Conservation (phyloP, 2,329 filamentous ascomycete genomes). For the Talaromyces marneffei region DNA sequence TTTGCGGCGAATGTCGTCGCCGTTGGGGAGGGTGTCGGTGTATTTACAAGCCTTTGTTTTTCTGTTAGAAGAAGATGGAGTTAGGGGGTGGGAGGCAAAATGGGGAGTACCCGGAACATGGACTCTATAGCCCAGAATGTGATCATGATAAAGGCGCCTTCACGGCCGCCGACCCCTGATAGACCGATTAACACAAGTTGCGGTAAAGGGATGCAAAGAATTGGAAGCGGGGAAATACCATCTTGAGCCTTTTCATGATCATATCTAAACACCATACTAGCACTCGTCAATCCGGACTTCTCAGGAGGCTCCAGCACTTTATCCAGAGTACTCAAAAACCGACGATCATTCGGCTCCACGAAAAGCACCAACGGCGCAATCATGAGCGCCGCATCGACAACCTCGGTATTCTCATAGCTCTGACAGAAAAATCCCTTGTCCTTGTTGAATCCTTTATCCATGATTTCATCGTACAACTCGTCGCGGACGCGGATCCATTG, state of each 20-base stretch:
- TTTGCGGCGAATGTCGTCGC: slow-evolving; percentile 29
- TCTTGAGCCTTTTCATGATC: slow-evolving; percentile 64
- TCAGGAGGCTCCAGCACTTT: slow-evolving; percentile 66
- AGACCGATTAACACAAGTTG: slow-evolving; percentile 13
- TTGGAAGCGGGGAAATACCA: slow-evolving; percentile 44
- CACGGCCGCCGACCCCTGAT: slow-evolving; percentile 63
- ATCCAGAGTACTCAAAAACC: slow-evolving; percentile 67
- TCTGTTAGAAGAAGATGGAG: slow-evolving; percentile 8
- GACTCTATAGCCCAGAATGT: slow-evolving; percentile 80
- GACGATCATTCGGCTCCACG: slow-evolving; percentile 68
- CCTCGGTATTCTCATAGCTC: slow-evolving; percentile 65
- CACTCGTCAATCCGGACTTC: slow-evolving; percentile 68
- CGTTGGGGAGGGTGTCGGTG: slow-evolving; percentile 27
- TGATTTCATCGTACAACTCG: slow-evolving; percentile 65
- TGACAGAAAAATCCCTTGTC: slow-evolving; percentile 66
- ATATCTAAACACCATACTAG: slow-evolving; percentile 70
- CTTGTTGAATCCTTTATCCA: slow-evolving; percentile 70
- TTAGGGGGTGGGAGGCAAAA: neutral
- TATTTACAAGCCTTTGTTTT: slow-evolving; percentile 24
- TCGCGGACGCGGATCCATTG: slow-evolving; percentile 65
- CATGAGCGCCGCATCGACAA: slow-evolving; percentile 67
- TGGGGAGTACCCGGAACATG: slow-evolving; percentile 57
- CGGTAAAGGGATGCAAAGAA: slow-evolving; percentile 5
- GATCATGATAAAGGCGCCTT: slow-evolving; percentile 75
- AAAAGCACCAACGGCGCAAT: slow-evolving; percentile 77